Base-by-base conservation (phyloP, 2,329 filamentous ascomycete species). In the Rosellinia necatrix region DNA sequence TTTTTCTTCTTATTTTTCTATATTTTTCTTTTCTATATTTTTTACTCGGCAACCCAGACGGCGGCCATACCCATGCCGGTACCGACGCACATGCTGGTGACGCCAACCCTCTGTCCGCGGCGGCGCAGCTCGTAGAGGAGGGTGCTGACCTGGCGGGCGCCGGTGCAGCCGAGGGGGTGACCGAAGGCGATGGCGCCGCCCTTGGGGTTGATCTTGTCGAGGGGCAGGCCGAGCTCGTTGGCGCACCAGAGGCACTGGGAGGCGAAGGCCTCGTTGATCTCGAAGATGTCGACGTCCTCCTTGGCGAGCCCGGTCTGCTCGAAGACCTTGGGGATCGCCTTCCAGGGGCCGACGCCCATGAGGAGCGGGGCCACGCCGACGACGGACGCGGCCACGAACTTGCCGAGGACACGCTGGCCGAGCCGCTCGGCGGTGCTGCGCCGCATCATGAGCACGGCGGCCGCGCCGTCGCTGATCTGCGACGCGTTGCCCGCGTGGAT, bases 181-280 rank as follows among this genome's bases (percentile, higher is more conserved):
- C 94, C 92, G 71, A 97, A 96, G 9, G 93, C 93, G 73, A 97
- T 97, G 29, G 92, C 92, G 61, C 93, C 93, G 64, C 93, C 94
- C 83, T 97, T 96, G 68, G 93, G 93, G 79, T 97, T 97, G 71
- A 99, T 86, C 84, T 97, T 97, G 64, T 90, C 87, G 59, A 81
- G 71, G 49, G 91, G 89, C 24, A 99, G 77, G 40, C 88, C 88
- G 19, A 99, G 84, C 80, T 97, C 87, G 69, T 94, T 90, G 61
- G 90, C 85, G 75, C 92, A 97, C 89, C 90, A 97, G 64, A 97
- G 75, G 75, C 91, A 96, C 82, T 97, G 93, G 62, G 86, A 90
- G 27, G 94, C 94, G 74, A 99, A 99, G 1, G 94, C 94, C 83
- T 99, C 94, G 80, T 99, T 99, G 82, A 99, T 97, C 84, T 99